Percentiles rank a stretch among this genome's conserved stretches.
These are phyloP conservation scores for Barnettozyma sucrosica DNA, from an alignment of 805 yeast genomes.

Conservation along the genomic window DNA sequence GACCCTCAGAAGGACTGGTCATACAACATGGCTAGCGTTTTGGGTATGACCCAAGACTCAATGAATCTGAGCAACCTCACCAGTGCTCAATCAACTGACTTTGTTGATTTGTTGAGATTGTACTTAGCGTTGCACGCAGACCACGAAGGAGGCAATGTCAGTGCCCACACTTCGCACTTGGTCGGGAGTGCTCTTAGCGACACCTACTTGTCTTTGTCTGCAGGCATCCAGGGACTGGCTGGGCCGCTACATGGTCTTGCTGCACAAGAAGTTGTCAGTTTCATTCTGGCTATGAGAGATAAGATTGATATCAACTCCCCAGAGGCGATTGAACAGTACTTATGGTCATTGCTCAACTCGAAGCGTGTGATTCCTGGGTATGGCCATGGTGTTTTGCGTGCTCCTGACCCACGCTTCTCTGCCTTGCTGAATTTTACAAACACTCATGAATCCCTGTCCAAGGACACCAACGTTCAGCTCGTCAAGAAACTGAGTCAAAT, in stretches of 20 bases:
- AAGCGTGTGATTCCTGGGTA: slow-evolving; percentile 84
- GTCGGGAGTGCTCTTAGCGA: slow-evolving; percentile 79
- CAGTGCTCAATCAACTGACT: slow-evolving; percentile 43
- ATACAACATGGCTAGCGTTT: slow-evolving; percentile 58
- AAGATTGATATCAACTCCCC: slow-evolving; percentile 31
- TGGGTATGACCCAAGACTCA: slow-evolving; percentile 48
- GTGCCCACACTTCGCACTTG: slow-evolving; percentile 76
- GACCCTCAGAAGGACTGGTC: slow-evolving; percentile 61
- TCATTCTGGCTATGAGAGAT: slow-evolving; percentile 57
- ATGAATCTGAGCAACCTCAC: slow-evolving; percentile 26
- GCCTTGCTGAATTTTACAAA: slow-evolving; percentile 64
- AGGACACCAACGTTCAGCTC: slow-evolving; percentile 59
- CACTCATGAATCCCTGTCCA: slow-evolving; percentile 44
- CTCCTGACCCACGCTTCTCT: slow-evolving; percentile 75
- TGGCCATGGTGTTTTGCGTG: slow-evolving; percentile 82
- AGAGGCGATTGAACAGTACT: slow-evolving; percentile 53
- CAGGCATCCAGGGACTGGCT: slow-evolving; percentile 78
- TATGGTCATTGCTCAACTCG: slow-evolving; percentile 65
- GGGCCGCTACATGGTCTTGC: slow-evolving; percentile 87
- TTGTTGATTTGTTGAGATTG: slow-evolving; percentile 64
- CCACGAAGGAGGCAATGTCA: slow-evolving; percentile 82
- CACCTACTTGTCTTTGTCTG: slow-evolving; percentile 68
- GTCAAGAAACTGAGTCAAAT: slow-evolving; percentile 61
- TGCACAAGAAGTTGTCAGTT: slow-evolving; percentile 77
- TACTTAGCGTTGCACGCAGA: slow-evolving; percentile 74